Evolutionary conservation across 352 stramenopile genomes (phyloP), one percentile per base, ranked within the genome.

Genomic region (Phytophthora pisi): DNA sequence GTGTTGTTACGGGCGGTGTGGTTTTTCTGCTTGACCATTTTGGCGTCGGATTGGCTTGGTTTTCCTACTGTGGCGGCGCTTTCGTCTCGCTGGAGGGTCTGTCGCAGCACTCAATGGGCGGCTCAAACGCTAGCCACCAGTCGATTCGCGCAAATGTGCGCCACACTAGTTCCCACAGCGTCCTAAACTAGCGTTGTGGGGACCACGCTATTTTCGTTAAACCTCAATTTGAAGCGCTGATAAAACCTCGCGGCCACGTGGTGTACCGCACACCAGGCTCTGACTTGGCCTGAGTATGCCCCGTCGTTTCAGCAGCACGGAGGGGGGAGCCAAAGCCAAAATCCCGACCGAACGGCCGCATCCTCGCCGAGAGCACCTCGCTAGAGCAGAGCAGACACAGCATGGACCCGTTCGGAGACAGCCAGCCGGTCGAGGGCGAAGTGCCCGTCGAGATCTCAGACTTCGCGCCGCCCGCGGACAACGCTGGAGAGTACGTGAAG

Each of bases 1-100:
- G 95, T 98, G 72, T 97, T 95, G 90, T 99, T 99, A 82, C 97
- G 96, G 70, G 94, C 94, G 64, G 95, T 98, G 85, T 98, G 97
- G 86, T 99, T 98, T 93, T 99, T 99, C 95, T 97, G 91, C 89
- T 97, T 95, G 82, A 95, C 87, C 87, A 95, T 95, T 72, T 78
- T 91, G 64, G 72, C 81, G 73, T 80, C 64, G 61, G 70, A 78
- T 72, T 79, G 59, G 68, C 75, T 86, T 82, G 70, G 78, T 75
- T 84, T 86, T 82, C 72, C 74, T 83, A 77, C 69, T 79, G 63
- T 80, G 68, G 47, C 42, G 51, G 28, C 56, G 28, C 16, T 58
- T 59, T 50, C 28, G 42, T 26, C 42, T 66, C 51, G 28, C 16
- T 51, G 23, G 36, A 40, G 40, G 49, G 20, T 57, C n/a, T 45